Evolutionary conservation across 2,329 filamentous ascomycete species (phyloP).

Genomic region (Neocatenulostroma microsporum): DNA sequence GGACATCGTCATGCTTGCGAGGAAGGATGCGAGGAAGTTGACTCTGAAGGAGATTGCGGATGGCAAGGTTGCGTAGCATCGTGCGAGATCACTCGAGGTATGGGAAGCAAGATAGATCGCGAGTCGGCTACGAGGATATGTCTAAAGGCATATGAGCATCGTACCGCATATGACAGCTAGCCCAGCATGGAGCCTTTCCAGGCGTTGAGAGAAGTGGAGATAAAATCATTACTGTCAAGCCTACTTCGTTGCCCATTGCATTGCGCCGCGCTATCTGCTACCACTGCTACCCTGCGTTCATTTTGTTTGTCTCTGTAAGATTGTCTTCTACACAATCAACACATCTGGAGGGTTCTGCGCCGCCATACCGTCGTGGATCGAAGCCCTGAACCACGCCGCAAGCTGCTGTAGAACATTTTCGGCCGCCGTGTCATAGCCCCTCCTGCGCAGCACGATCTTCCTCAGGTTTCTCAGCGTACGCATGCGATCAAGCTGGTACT

Average conservation of each 20-base stretch:
- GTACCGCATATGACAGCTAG: too few species aligned
- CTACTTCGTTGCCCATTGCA: too few species aligned
- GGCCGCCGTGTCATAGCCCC: not conserved
- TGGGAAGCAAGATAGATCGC: too few species aligned
- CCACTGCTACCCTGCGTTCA: too few species aligned
- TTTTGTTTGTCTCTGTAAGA: too few species aligned
- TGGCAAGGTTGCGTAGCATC: not conserved
- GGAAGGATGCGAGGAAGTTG: not conserved
- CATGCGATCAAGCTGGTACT: constrained; percentile 5
- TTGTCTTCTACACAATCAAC: constrained; percentile 1
- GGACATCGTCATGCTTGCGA: not conserved
- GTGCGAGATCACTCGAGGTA: too few species aligned
- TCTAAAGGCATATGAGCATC: too few species aligned
- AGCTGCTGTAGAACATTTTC: not conserved
- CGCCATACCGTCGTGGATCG: not conserved
- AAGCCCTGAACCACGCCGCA: constrained; percentile 1
- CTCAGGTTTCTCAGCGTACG: not conserved
- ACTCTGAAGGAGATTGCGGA: not conserved
- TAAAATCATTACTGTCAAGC: too few species aligned
- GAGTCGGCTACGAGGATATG: too few species aligned
- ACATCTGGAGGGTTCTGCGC: not conserved
- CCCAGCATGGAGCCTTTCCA: too few species aligned
- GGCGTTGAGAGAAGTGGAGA: too few species aligned
- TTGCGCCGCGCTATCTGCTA: too few species aligned
- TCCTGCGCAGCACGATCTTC: not conserved